Evolutionary conservation across 768 basidiomycete genomes (phyloP), one percentile per base, ranked within the genome.

Genomic region (Amanita subjunquillea): DNA sequence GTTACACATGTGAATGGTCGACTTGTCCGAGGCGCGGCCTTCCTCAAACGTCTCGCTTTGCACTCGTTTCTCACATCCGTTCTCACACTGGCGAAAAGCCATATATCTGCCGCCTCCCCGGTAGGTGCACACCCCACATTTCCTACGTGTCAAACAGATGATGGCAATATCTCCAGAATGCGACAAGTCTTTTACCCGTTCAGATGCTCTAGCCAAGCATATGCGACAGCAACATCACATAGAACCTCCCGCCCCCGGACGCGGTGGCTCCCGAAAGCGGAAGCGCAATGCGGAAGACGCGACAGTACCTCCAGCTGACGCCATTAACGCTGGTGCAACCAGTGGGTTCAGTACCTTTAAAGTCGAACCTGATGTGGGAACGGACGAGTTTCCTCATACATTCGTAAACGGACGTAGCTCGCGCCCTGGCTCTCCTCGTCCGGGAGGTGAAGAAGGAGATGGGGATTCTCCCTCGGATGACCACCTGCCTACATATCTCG

Each of bases 71-170:
- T 3, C 93, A 97, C 64, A 79, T 92, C 45, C 80, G 93, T 30
- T 89, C 87, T 9, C 93, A 97, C 64, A 95, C 93, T 0, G 93
- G 93, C 49, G 93, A 97, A 68, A 92, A 92, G 61, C 93, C 92
- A 0, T 96, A 92, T 62, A 82, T 78, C 22, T 97, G 93, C 63
- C 68, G 81, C 9, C 72, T 79, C 54, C 83, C 89, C 62, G 91
- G 92, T 87, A 54, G 59, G 83, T 44, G 39, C 12, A 32, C 22
- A 29, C 47, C 38, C 32, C 6, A 50, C n/a, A 40, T 17, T 45
- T 29, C n/a, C 36, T 22, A 27, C 36, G 42, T 46, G 36, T 27
- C 41, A 49, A 36, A 23, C 53, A 56, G 53, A 53, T 54, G 40
- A 50, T 55, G 51, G 27, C 49, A 7, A 43, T 32, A 27, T 55